Evolutionary conservation across 768 basidiomycete species (phyloP), one percentile per base, ranked within the genome.

Genomic region (Hemileccinum rubropunctum): DNA sequence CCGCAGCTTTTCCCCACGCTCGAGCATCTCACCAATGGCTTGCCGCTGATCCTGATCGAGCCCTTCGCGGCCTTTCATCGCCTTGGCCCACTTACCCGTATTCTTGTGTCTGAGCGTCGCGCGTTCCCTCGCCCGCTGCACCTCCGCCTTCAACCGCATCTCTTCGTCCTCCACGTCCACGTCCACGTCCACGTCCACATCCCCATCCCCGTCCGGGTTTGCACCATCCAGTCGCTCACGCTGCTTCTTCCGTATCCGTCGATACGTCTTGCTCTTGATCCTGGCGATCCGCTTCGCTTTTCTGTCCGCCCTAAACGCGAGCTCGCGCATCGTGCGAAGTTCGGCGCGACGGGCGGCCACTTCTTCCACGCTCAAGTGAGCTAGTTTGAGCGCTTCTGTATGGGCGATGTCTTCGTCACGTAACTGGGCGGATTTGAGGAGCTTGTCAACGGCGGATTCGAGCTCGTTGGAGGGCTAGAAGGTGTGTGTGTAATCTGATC

Each of bases 241-340:
- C 61, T 87, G 81, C 63, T 88, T 93, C 65, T 90, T 79, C 61
- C 84, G 84, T 41, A 98, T 76, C 56, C 87, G 86, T 26, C 94
- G 78, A 65, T 93, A 98, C 2, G 91, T 83, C 71, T 93, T 95
- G 66, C 88, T 91, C 75, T 98, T 98, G 71, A 99, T 99, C 73
- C 95, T 98, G 18, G 86, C 82, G 15, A 95, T 76, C 15, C 95
- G 82, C 62, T 88, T 88, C 15, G 93, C 90, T 66, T 95, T 94
- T 32, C 81, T 74, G 58, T 98, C 95, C 0, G 92, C 92, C 5
- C 95, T 84, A 72, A 95, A 97, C 75, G 93, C 86, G 35, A 98
- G 77, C 59, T 97, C 95, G 17, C 95, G 86, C 81, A 91, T 91
- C 63, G 83, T 82, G 32, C 89, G 82, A 11, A 99, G 79, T 59